Evolutionary conservation across 148 eudicot species (phyloP), one percentile per base, ranked within the genome.

Genomic region (Amaranthus palmeri): DNA sequence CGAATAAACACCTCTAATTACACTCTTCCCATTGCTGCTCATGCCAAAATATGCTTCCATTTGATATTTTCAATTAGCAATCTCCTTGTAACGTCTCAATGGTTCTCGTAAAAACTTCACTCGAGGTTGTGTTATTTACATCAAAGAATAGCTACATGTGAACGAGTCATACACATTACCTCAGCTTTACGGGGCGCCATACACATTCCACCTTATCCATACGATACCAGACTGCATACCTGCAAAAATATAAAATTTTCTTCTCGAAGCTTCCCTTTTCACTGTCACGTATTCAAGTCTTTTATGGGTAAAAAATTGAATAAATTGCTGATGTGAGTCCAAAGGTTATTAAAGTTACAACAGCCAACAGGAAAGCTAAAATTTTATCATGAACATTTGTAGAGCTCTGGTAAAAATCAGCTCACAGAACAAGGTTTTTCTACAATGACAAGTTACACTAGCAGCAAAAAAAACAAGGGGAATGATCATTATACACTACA

Each of bases 401-500:
- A 40, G 4, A 51, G 41, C 59, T 72, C 8, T 51, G 3, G 6
- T 17, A 52, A 72, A 69, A 17, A 0, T 42, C 12, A 70, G 48
- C 75, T 49, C 10, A 25, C 14, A 6, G 36, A 55, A n/a, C 8
- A 72, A 61, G 59, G 36, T 13, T 45, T 64, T 10, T 6, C 44
- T 45, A 54, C 54, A 6, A 18, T 25, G 47, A 64, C 4, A 46
- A 46, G 67, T 47, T 17, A 10, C 53, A 65, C 10, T 58, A 25
- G 14, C n/a, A 57, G 50, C 48, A 62, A 14, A 14, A 65, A 41
- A 54, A 46, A 36, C 57, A 54, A 25, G 61, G 9, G 48, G 60
- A 40, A 49, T 49, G n/a, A 64, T 57, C 55, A 62, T 74, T 77
- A 64, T 86, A 80, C 84, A 85, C 80, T 82, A 83, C 71, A 84